Evolutionary conservation across 257 asterid species (phyloP), one percentile per base, ranked within the genome.

Genomic region (Cynanchum wilfordii): DNA sequence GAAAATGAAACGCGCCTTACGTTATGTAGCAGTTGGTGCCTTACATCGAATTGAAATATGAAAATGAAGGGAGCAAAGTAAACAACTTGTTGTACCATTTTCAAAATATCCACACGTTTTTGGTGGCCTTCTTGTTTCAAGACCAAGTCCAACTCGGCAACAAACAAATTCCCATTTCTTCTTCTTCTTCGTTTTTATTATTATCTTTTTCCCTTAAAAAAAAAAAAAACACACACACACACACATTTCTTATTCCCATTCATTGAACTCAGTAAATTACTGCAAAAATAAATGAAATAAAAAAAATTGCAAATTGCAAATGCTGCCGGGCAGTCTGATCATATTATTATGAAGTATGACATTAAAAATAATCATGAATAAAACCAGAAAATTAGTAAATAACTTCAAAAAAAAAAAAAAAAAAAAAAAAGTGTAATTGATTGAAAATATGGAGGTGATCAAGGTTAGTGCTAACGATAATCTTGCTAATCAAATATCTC

Each of bases 41-140:
- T 33, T 5, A 33, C 38, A 33, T 33, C 38, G 38, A 33, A 33
- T 33, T 33, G 38, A 33, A 33, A 33, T 33, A 33, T 2, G 38
- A 49, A 49, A n/a, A n/a, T n/a, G n/a, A n/a, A n/a, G n/a, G n/a
- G n/a, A n/a, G n/a, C n/a, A n/a, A n/a, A n/a, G n/a, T n/a, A n/a
- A n/a, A n/a, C n/a, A n/a, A n/a, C n/a, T n/a, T n/a, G n/a, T n/a
- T n/a, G n/a, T n/a, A n/a, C n/a, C n/a, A n/a, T n/a, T n/a, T n/a
- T n/a, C 13, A 49, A 50, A 50, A 50, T 13, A 50, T 3, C 19
- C 78, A 74, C 78, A 25, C 68, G 20, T 55, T 74, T 42, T 55
- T 16, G 73, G 50, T 66, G 45, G 47, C 9, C 22, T 10, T 3
- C 22, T 10, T 3, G 49, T 30, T 69, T 29, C 4, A 2, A 11